Conservation (phyloP, 208 protist species). For the Crithidia mellificae region DNA sequence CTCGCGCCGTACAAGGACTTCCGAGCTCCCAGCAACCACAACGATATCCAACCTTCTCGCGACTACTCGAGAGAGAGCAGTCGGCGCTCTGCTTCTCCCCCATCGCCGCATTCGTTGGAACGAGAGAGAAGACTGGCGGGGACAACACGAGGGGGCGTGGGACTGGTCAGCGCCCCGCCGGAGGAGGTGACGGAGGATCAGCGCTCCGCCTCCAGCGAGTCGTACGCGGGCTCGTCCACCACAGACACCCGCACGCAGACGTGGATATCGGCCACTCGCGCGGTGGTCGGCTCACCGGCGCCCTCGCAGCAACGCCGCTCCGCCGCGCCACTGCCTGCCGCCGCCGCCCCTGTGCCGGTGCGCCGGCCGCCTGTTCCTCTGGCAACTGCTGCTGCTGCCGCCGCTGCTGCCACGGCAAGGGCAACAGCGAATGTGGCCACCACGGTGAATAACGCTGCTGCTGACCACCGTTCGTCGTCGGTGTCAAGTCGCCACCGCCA, state of each 20-base stretch:
- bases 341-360: neutral
- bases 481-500: too few species aligned
- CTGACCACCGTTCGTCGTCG: too few species aligned
- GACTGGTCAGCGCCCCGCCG: constrained; percentile 4
- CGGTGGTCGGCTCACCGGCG: neutral
- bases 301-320: neutral
- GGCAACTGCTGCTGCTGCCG: neutral
- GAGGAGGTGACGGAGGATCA: constrained; percentile 4
- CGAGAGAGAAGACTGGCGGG: too few species aligned
- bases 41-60: too few species aligned
- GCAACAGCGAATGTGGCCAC: too few species aligned
- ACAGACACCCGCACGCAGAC: constrained; percentile 4
- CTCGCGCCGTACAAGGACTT: too few species aligned
- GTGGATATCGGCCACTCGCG: neutral
- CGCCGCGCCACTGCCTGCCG: too few species aligned
- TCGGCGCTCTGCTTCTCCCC: neutral
- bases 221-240: neutral
- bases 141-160: too few species aligned
- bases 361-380: neutral
- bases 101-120: neutral
- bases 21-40: too few species aligned
- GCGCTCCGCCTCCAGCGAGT: neutral
- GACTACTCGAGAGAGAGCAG: neutral
- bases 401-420: neutral
- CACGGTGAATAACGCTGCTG: too few species aligned